Percentiles rank a stretch among this genome's conserved stretches.
Conservation (phyloP, 208 protist genomes). For the Vickermania ingenoplastis region DNA sequence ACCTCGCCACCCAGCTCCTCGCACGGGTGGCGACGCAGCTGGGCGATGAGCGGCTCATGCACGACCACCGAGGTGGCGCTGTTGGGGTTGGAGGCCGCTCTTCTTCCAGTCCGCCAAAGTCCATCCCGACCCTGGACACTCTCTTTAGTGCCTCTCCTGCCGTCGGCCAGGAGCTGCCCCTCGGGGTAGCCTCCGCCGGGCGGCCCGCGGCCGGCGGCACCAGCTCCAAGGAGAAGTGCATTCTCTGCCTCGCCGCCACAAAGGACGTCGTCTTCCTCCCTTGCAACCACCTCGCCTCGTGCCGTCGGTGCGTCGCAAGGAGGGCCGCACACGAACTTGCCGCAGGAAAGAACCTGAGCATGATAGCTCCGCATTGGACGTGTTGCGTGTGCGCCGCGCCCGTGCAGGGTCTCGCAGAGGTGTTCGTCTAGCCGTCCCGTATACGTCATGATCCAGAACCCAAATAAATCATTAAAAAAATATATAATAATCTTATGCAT, state of each 20-base stretch:
- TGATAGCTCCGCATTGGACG: background rate
- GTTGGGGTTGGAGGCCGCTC: too few relatives aligned
- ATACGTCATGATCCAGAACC: too few relatives aligned
- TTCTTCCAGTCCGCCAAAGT: too few relatives aligned
- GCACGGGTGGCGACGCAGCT: background rate
- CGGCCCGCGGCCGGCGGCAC: background rate
- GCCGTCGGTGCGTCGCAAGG: constrained; percentile 25
- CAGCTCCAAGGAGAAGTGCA: constrained; percentile 13
- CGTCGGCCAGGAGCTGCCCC: too few relatives aligned
- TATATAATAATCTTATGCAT: too few relatives aligned
- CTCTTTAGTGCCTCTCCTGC: too few relatives aligned
- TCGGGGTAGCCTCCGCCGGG: too few relatives aligned
- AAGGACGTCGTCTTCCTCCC: constrained; percentile 36
- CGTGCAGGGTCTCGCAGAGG: background rate
- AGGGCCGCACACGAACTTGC: constrained; percentile 21
- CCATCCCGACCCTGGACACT: too few relatives aligned
- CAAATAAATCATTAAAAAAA: too few relatives aligned
- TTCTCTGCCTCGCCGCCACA: constrained; percentile 31
- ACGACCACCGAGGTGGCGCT: too few relatives aligned
- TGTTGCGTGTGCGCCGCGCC: background rate
- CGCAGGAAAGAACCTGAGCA: background rate
- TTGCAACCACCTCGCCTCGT: constrained; percentile 53
- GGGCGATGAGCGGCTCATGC: background rate
- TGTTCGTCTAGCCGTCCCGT: too few relatives aligned
- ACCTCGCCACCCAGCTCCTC: background rate